Conservation (phyloP, 1,284 basidiomycete genomes). For the Boletellus deceptivus region DNA sequence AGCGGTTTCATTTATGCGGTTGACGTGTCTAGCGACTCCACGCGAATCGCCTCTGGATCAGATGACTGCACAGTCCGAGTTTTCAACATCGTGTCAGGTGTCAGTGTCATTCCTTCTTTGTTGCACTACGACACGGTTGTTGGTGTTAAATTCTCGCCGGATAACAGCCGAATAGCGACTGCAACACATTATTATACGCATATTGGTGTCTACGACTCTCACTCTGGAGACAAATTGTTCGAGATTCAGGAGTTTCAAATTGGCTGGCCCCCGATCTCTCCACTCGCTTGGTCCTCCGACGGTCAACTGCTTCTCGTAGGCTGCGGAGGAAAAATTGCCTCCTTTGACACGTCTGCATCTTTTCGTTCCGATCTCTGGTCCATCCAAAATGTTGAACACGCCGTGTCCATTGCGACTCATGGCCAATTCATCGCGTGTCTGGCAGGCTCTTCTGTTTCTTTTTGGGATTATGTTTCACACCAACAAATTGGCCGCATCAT, state of each 20-base stretch:
- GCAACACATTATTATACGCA: not conserved
- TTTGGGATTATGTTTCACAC: slow-evolving; percentile 1
- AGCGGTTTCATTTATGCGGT: not conserved
- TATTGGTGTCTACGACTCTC: not conserved
- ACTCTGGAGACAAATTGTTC: not conserved
- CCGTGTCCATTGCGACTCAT: not conserved
- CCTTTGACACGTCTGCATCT: not conserved
- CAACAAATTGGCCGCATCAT: not conserved
- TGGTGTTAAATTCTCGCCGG: not conserved
- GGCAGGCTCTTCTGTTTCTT: not conserved
- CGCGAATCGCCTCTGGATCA: not conserved
- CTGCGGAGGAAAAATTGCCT: not conserved
- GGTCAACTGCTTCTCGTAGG: not conserved
- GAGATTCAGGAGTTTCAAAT: not conserved
- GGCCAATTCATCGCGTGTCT: not conserved
- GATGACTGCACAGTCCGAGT: not conserved
- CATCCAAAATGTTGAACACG: not conserved
- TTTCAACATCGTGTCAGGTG: not conserved
- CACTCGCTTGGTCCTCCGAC: not conserved
- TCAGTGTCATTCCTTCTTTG: not conserved
- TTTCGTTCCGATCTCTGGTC: not conserved
- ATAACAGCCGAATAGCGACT: not conserved
- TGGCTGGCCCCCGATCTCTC: not conserved
- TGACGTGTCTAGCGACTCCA: not conserved
- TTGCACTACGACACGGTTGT: not conserved